phyloP scores from a whole-genome alignment of 129 eudicot species.

The Tagetes erecta region DNA sequence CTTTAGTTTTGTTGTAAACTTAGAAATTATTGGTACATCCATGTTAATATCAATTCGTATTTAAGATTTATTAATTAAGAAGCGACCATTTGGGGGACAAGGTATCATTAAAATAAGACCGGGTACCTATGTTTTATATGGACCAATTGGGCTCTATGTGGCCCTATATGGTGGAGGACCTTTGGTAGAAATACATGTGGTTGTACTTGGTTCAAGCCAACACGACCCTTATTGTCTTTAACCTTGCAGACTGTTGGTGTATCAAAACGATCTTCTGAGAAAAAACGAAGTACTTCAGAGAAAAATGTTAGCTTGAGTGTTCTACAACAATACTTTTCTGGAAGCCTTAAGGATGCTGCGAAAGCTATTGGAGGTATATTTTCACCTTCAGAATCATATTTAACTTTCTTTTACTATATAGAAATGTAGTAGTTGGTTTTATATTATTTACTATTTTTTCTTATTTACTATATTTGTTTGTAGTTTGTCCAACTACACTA shows the following conservation, averaged over 20 bases:
- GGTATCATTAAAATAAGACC: constrained; percentile 6
- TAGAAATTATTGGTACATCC: not conserved
- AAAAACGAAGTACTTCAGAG: constrained; percentile 69
- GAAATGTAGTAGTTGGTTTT: too few species aligned
- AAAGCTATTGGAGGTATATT: constrained; percentile 85
- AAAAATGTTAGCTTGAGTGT: constrained; percentile 73
- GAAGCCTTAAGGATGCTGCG: constrained; percentile 96
- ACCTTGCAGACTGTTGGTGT: constrained; percentile 43
- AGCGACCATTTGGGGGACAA: not conserved
- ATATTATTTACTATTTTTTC: too few species aligned
- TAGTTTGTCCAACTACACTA: constrained; percentile 94
- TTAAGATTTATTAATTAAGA: not conserved
- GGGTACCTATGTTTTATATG: constrained; percentile 4
- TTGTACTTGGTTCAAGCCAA: constrained; percentile 13
- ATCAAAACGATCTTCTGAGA: constrained; percentile 54
- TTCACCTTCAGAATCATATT: not conserved
- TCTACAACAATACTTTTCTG: constrained; percentile 87
- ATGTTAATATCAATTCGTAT: not conserved
- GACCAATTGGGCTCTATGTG: constrained; percentile 10
- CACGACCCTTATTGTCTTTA: not conserved
- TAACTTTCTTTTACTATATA: too few species aligned
- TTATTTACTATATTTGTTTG: too few species aligned
- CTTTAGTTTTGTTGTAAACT: not conserved
- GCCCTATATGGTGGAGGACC: not conserved
- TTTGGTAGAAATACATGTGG: constrained; percentile 10